A percentile compares a stretch with the other conserved stretches of the same genome.
phyloP scores from a whole-genome alignment of 352 stramenopile species.

The Phytophthora parvispora region DNA sequence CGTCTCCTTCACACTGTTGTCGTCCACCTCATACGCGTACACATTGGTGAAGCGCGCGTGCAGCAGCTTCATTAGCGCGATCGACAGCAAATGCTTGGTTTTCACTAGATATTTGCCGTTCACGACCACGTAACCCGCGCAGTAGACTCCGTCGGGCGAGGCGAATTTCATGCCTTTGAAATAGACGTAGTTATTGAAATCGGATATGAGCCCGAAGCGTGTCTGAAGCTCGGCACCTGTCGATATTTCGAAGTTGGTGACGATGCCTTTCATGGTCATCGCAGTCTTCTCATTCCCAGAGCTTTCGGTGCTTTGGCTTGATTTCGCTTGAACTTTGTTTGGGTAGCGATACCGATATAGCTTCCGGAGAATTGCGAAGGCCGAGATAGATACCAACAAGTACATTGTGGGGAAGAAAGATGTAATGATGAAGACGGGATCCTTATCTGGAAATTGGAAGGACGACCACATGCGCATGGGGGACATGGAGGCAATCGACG shows the following conservation, averaged over 20 bases:
- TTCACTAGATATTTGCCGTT: conserved; percentile 46
- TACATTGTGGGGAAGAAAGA: conserved; percentile 31
- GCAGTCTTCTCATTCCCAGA: conserved; percentile 17
- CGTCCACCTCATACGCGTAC: conserved; percentile 46
- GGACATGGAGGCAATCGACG: conserved; percentile 18
- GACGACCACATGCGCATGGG: conserved; percentile 34
- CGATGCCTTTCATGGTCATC: conserved; percentile 9
- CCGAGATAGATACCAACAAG: conserved; percentile 14
- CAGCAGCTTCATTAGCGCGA: conserved; percentile 45
- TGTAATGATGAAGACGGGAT: conserved; percentile 21
- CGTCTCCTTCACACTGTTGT: conserved; percentile 43
- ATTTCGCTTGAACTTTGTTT: conserved; percentile 11
- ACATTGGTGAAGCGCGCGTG: conserved; percentile 16
- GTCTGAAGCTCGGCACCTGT: conserved; percentile 35
- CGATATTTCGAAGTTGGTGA: conserved; percentile 41
- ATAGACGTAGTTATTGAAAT: conserved; percentile 47
- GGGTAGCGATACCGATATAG: conserved; percentile 16
- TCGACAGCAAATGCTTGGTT: conserved; percentile 33
- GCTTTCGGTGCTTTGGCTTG: conserved; percentile 9
- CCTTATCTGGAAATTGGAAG: conserved; percentile 27
- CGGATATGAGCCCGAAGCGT: conserved; percentile 41
- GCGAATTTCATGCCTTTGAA: conserved; percentile 56
- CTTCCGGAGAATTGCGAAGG: conserved; percentile 23
- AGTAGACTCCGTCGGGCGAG: conserved; percentile 45
- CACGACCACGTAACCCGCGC: conserved; percentile 46